Conservation (phyloP, 305 asterid genomes). For the Fraxinus nigra region DNA sequence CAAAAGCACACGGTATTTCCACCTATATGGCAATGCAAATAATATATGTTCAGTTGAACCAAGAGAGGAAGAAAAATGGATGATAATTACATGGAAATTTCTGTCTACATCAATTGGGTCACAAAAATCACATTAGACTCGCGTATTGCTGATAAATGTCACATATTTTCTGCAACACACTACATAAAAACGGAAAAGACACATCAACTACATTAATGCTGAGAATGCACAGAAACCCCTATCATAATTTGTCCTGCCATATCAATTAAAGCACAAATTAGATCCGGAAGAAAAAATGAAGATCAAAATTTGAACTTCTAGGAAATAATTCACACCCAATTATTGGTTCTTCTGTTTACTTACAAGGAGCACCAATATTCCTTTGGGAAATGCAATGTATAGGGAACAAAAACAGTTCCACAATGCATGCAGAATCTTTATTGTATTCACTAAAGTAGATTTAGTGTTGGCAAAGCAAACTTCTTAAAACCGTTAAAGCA, state of each 20-base stretch:
- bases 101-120: not conserved
- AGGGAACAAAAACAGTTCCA: not conserved
- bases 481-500: not conserved
- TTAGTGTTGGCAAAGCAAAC: not conserved
- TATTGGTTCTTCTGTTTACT: not conserved
- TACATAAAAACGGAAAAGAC: not conserved
- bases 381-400: not conserved
- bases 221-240: not conserved
- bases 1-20: slow-evolving; percentile 97
- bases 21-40: slow-evolving; percentile 39
- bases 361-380: not conserved
- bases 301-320: not conserved
- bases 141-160: not conserved
- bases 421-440: not conserved
- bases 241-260: not conserved
- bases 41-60: not conserved
- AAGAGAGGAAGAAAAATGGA: not conserved
- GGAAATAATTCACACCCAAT: not conserved
- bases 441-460: not conserved
- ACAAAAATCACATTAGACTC: not conserved
- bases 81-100: not conserved
- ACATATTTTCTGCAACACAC: slow-evolving; percentile 1
- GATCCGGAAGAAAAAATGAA: not conserved
- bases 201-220: not conserved
- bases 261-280: not conserved